These are phyloP conservation scores for Colletotrichum sidae DNA, from an alignment of 2,329 filamentous ascomycete genomes.

Conservation along the genomic window DNA sequence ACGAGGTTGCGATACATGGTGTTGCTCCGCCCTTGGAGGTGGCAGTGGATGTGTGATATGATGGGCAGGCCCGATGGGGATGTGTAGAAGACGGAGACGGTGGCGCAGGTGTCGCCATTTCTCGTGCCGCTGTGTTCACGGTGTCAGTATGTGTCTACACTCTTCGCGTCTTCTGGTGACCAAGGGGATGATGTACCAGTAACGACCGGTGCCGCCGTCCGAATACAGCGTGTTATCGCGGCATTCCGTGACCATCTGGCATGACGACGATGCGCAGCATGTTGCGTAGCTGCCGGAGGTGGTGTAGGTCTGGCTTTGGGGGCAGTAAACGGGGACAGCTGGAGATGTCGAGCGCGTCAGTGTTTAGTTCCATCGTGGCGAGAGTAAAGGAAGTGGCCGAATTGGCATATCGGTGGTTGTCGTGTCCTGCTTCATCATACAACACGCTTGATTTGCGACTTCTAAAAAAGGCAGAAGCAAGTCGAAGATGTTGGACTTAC, in stretches of 20 bases:
- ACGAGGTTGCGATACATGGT: slow-evolving; percentile 1
- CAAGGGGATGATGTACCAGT: neutral
- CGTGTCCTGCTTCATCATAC: too few relatives aligned
- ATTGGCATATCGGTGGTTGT: too few relatives aligned
- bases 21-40: neutral
- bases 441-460: too few relatives aligned
- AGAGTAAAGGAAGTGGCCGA: too few relatives aligned
- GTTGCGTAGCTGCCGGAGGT: slow-evolving; percentile 8
- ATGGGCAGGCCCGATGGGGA: neutral
- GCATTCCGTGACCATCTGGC: slow-evolving; percentile 6
- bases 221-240: slow-evolving; percentile 8
- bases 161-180: neutral
- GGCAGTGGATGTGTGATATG: slow-evolving; percentile 11
- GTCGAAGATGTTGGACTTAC: neutral
- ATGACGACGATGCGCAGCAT: slow-evolving; percentile 2
- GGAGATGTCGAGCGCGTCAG: neutral
- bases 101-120: neutral
- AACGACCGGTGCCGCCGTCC: slow-evolving; percentile 5
- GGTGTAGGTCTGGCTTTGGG: neutral
- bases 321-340: slow-evolving; percentile 3
- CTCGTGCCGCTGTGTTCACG: slow-evolving; percentile 6
- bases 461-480: too few relatives aligned
- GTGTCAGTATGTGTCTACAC: neutral
- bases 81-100: slow-evolving; percentile 5
- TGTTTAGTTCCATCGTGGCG: too few relatives aligned